Conservation (phyloP, 495 filamentous ascomycete species). For the Hypoxylon lenormandii region DNA sequence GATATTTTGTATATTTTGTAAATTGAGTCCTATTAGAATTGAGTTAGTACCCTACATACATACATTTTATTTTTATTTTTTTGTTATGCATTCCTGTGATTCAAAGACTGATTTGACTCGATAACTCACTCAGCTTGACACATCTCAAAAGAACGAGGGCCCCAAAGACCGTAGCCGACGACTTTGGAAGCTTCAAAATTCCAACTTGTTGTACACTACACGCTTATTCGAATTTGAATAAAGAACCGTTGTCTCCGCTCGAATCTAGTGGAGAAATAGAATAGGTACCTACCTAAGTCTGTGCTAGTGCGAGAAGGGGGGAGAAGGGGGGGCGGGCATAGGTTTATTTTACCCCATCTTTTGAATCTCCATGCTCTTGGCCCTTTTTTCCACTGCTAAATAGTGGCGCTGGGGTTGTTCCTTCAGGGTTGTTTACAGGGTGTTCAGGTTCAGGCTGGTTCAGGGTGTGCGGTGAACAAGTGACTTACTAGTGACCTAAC, state of each 20-base stretch:
- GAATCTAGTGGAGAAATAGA: neutral
- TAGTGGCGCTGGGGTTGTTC: constrained; percentile 17
- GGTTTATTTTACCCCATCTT: constrained; percentile 45
- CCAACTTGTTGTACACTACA: neutral
- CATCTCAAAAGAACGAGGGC: no score
- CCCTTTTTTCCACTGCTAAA: constrained; percentile 24
- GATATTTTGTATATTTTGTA: neutral
- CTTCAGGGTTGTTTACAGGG: neutral
- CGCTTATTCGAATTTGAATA: constrained; percentile 1
- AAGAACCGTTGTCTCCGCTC: constrained; percentile 3
- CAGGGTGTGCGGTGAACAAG: neutral
- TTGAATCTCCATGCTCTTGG: constrained; percentile 41
- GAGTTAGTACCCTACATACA: constrained; percentile 9
- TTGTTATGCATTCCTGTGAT: no score
- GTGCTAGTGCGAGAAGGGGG: constrained; percentile 20
- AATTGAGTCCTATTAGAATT: neutral
- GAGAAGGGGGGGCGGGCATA: neutral
- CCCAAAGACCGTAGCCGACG: no score
- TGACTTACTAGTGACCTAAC: no score
- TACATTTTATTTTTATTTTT: no score
- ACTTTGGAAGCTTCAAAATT: no score
- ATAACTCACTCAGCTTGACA: no score
- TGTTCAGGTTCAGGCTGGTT: neutral
- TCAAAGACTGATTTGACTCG: no score
- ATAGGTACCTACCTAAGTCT: constrained; percentile 13